These are phyloP conservation scores for Austroboletus festivus DNA, from an alignment of 768 basidiomycete genomes.

Conservation along the genomic window DNA sequence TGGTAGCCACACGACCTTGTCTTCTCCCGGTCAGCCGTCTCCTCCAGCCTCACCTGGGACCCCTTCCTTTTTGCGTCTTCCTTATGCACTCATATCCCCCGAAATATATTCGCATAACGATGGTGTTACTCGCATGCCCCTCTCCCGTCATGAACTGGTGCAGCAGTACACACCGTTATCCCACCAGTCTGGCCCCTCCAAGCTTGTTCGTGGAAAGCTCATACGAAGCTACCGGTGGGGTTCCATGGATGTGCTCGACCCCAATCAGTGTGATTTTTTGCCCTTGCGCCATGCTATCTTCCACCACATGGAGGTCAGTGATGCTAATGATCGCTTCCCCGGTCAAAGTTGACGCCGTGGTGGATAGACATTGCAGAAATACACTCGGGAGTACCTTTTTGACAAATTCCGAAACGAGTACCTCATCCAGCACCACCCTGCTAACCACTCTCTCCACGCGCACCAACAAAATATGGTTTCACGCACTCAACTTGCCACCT, in stretches of 20 bases:
- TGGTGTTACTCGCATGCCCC: conserved; percentile 57
- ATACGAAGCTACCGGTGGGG: conserved; percentile 82
- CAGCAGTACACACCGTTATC: conserved; percentile 67
- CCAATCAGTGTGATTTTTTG: conserved; percentile 77
- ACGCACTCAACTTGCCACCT: conserved; percentile 25
- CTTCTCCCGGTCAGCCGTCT: conserved; percentile 48
- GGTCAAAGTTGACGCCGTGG: conserved; percentile 17
- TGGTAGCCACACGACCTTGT: conserved; percentile 47
- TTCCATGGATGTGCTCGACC: conserved; percentile 73
- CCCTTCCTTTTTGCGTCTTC: conserved; percentile 61
- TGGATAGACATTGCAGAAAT: conserved; percentile 75
- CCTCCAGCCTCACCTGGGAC: conserved; percentile 68
- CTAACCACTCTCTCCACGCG: conserved; percentile 39
- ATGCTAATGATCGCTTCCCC: conserved; percentile 9
- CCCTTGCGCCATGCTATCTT: conserved; percentile 75
- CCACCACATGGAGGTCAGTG: conserved; percentile 82
- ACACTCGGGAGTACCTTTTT: conserved; percentile 79
- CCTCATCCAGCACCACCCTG: conserved; percentile 49
- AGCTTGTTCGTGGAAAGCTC: conserved; percentile 60
- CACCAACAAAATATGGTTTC: conserved; percentile 42
- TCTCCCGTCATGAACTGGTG: conserved; percentile 67
- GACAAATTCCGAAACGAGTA: conserved; percentile 70
- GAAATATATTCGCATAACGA: conserved; percentile 84
- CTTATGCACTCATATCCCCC: conserved; percentile 83
- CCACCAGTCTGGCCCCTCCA: conserved; percentile 40